A percentile compares a stretch with the other conserved stretches of the same genome.
Conservation (phyloP, 2,329 filamentous ascomycete genomes). For the Fusarium sp. region DNA sequence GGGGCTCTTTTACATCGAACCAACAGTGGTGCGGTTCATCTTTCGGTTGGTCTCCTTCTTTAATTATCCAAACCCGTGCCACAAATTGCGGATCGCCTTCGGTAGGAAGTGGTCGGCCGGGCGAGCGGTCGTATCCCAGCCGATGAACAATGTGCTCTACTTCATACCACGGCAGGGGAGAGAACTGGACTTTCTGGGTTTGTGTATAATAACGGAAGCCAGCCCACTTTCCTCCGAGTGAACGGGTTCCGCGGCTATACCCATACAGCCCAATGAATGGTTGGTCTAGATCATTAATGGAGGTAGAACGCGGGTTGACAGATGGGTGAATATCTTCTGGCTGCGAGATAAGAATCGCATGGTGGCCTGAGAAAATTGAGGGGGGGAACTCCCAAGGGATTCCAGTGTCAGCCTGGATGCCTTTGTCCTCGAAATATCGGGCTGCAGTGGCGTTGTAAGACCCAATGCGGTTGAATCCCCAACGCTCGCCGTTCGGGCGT, state of each 20-base stretch:
- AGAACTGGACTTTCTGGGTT: neutral
- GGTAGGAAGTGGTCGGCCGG: neutral
- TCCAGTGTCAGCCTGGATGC: neutral
- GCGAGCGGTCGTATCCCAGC: neutral
- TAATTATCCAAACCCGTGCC: neutral
- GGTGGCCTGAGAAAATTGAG: neutral
- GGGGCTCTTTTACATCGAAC: neutral
- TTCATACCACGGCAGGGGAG: neutral
- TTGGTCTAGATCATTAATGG: neutral
- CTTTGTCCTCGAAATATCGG: neutral
- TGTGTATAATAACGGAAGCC: neutral
- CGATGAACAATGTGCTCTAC: neutral
- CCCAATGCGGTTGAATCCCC: neutral
- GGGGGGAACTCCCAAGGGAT: neutral
- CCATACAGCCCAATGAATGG: neutral
- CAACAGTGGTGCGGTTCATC: neutral
- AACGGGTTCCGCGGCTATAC: neutral
- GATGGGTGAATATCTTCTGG: neutral
- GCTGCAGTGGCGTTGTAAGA: neutral
- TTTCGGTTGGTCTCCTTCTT: neutral
- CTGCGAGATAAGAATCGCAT: neutral
- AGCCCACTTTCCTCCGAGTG: neutral
- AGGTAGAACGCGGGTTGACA: accelerated
- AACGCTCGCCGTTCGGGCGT: neutral
- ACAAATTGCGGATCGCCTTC: neutral